A percentile compares a stretch with the other conserved stretches of the same genome.
Conservation (phyloP, 345 rosid species). For the Turnera subulata region DNA sequence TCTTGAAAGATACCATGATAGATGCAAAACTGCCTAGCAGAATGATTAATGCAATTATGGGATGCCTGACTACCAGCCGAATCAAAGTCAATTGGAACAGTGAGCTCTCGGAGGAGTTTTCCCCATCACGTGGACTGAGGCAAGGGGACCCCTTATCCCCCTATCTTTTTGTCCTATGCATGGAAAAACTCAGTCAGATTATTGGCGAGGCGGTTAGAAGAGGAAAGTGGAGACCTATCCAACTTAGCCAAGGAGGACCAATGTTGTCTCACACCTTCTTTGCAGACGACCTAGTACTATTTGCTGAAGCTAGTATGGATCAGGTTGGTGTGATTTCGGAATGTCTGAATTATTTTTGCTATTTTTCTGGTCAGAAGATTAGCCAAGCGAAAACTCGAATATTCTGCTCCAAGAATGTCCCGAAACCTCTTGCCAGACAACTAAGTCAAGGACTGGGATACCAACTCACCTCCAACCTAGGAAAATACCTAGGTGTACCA, state of each 20-base stretch:
- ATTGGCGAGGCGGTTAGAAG: neutral
- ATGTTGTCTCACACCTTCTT: neutral
- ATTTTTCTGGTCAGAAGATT: neutral
- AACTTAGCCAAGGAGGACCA: neutral
- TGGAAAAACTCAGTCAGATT: too few relatives aligned
- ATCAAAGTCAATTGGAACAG: neutral
- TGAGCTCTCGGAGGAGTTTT: neutral
- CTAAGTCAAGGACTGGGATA: too few relatives aligned
- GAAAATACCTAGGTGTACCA: too few relatives aligned
- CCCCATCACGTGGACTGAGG: neutral
- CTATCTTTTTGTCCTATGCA: too few relatives aligned
- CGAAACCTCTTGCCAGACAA: too few relatives aligned
- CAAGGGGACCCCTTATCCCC: too few relatives aligned
- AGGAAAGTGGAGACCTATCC: too few relatives aligned
- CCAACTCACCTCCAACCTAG: too few relatives aligned
- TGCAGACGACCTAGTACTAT: neutral
- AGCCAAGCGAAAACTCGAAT: neutral
- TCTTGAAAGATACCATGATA: too few relatives aligned
- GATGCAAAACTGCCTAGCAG: neutral
- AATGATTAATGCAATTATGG: neutral
- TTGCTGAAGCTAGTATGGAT: too few relatives aligned
- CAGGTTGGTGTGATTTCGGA: neutral
- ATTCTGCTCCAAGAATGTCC: neutral
- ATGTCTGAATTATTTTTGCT: neutral
- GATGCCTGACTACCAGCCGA: too few relatives aligned